Conservation (phyloP, 495 filamentous ascomycete species). For the Hypoxylon trugodes region DNA sequence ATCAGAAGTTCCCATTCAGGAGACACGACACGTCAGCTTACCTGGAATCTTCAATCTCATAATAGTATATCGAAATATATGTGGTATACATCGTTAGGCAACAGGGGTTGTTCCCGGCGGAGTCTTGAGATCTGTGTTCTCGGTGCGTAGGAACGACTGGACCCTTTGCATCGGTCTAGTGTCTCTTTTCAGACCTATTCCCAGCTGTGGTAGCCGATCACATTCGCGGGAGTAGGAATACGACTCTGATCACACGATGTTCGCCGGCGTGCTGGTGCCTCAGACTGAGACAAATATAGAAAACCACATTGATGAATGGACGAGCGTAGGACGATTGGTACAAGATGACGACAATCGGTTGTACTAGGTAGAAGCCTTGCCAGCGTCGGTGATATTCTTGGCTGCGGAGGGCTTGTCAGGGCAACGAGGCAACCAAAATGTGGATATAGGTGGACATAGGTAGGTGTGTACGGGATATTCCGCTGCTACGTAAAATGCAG, state of each 20-base stretch:
- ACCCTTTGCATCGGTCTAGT: slow-evolving; percentile 26
- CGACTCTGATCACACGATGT: slow-evolving; percentile 24
- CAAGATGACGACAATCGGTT: slow-evolving; percentile 14
- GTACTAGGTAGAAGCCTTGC: slow-evolving; percentile 19
- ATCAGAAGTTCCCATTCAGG: not conserved
- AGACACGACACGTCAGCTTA: slow-evolving; percentile 29
- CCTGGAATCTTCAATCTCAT: slow-evolving; percentile 1
- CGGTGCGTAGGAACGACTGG: slow-evolving; percentile 11
- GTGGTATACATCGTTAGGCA: not conserved
- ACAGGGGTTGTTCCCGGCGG: not conserved
- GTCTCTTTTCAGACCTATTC: slow-evolving; percentile 17
- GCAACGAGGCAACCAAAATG: not conserved
- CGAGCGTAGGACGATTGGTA: slow-evolving; percentile 8
- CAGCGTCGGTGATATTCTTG: slow-evolving; percentile 33
- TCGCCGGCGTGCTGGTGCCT: slow-evolving; percentile 1
- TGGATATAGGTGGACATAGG: not conserved
- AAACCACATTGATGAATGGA: slow-evolving; percentile 14
- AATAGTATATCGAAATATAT: slow-evolving; percentile 25
- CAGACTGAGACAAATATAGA: slow-evolving; percentile 33
- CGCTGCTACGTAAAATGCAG: slow-evolving; percentile 13
- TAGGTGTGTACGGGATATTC: slow-evolving; percentile 23
- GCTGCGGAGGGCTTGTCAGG: slow-evolving; percentile 21
- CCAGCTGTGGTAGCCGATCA: slow-evolving; percentile 10
- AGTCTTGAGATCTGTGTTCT: slow-evolving; percentile 42
- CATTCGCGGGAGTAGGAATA: slow-evolving; percentile 23